Conservation (phyloP, 352 stramenopile genomes). For the Phytophthora constricta region DNA sequence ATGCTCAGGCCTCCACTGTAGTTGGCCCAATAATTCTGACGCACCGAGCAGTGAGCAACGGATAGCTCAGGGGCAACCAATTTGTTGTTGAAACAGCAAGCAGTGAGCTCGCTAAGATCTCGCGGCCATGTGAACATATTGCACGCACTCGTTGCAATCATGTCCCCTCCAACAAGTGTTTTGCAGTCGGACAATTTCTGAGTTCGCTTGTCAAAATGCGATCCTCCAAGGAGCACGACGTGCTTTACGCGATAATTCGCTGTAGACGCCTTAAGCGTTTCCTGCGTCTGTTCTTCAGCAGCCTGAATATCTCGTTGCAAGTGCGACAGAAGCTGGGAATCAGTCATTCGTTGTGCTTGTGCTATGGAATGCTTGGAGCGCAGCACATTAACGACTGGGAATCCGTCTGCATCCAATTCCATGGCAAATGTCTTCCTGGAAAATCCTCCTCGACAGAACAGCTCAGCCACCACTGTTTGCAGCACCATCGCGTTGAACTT, state of each 20-base stretch:
- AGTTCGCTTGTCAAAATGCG: conserved; percentile 9
- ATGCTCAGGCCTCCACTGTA: conserved; percentile 15
- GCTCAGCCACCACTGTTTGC: conserved; percentile 17
- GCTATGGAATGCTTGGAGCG: conserved; percentile 2
- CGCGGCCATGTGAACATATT: conserved; percentile 17
- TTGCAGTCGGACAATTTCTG: background rate
- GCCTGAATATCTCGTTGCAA: conserved; percentile 10
- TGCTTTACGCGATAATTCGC: conserved; percentile 6
- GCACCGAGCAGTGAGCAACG: background rate
- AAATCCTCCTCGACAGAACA: conserved; percentile 13
- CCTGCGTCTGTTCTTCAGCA: background rate
- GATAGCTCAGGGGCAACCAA: conserved; percentile 1
- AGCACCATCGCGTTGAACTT: conserved; percentile 24
- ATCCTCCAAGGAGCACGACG: conserved; percentile 11
- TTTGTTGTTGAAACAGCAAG: conserved; percentile 16
- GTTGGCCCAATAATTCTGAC: conserved; percentile 10
- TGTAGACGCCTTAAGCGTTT: too few species aligned
- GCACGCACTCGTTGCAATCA: conserved; percentile 11
- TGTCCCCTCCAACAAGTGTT: conserved; percentile 5
- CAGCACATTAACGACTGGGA: conserved; percentile 12
- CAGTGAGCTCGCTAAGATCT: conserved; percentile 6
- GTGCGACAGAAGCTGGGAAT: conserved; percentile 8
- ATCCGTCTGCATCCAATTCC: conserved; percentile 15
- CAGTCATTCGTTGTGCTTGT: conserved; percentile 12
- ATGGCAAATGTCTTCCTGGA: conserved; percentile 18